These are phyloP conservation scores for Benincasa hispida DNA, from an alignment of 306 rosid species.

Conservation along the genomic window DNA sequence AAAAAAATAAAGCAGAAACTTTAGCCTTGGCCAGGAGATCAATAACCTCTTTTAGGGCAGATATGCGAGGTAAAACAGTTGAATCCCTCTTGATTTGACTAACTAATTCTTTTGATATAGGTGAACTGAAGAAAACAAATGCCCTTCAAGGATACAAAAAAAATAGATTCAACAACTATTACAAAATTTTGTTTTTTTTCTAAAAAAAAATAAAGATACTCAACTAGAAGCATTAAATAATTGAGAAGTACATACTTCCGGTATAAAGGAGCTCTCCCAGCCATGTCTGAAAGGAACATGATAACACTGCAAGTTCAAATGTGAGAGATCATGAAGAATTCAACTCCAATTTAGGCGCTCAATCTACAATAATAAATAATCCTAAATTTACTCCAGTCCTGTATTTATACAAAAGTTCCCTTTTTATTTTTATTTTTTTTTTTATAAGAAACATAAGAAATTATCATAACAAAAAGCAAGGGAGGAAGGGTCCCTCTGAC, in stretches of 20 bases:
- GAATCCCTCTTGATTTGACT: constrained; percentile 66
- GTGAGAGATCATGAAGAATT: constrained; percentile 14
- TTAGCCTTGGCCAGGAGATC: constrained; percentile 8
- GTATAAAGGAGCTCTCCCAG: constrained; percentile 80
- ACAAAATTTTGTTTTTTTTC: too few species aligned
- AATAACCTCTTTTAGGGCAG: constrained; percentile 81
- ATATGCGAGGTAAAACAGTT: constrained; percentile 58
- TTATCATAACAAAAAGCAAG: background rate
- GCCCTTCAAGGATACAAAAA: constrained; percentile 55
- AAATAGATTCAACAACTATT: constrained; percentile 11
- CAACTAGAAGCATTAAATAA: background rate
- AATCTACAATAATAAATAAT: background rate
- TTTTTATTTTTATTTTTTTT: background rate
- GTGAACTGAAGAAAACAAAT: constrained; percentile 91
- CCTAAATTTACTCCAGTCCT: background rate
- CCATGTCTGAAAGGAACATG: constrained; percentile 89
- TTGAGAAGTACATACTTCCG: constrained; percentile 51
- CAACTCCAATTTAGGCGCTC: constrained; percentile 8
- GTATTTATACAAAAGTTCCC: background rate
- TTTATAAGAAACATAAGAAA: background rate
- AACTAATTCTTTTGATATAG: constrained; percentile 59
- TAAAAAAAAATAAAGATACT: too few species aligned
- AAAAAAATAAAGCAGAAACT: constrained; percentile 12
- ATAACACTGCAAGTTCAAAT: constrained; percentile 50
- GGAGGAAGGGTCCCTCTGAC: background rate